These are phyloP conservation scores for Fusarium sp. DNA, from an alignment of 2,329 filamentous ascomycete species.

Conservation along the genomic window DNA sequence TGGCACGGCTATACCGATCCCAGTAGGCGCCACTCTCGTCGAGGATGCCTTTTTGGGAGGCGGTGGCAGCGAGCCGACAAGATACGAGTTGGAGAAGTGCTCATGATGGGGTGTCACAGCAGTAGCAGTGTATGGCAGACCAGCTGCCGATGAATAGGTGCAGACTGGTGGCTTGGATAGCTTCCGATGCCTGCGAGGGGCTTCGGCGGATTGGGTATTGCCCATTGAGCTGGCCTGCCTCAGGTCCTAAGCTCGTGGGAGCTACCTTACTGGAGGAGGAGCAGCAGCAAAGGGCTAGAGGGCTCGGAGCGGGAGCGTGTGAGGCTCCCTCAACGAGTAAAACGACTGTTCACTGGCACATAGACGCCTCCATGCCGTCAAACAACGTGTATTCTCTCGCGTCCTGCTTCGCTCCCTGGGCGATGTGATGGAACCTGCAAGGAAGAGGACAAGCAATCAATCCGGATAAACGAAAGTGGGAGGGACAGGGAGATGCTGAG, in stretches of 20 bases:
- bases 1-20: slow-evolving; percentile 35
- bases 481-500: background rate
- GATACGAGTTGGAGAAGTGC: slow-evolving; percentile 47
- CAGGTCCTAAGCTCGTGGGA: slow-evolving; percentile 23
- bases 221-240: slow-evolving; percentile 53
- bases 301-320: slow-evolving; percentile 26
- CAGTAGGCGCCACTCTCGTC: slow-evolving; percentile 20
- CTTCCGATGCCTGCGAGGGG: slow-evolving; percentile 55
- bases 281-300: slow-evolving; percentile 12
- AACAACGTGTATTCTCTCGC: slow-evolving; percentile 21
- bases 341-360: slow-evolving; percentile 36
- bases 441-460: background rate
- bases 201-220: slow-evolving; percentile 58
- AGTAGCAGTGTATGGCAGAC: slow-evolving; percentile 51
- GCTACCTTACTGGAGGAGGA: slow-evolving; percentile 16
- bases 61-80: slow-evolving; percentile 42
- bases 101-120: slow-evolving; percentile 40
- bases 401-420: slow-evolving; percentile 9
- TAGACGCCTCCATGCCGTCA: slow-evolving; percentile 40
- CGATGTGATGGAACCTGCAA: slow-evolving; percentile 9
- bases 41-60: slow-evolving; percentile 28
- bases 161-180: slow-evolving; percentile 60
- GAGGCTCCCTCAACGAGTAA: slow-evolving; percentile 38
- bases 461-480: background rate
- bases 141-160: slow-evolving; percentile 52